These are phyloP conservation scores for Pleurotus ostreatus DNA, from an alignment of 768 basidiomycete species.

Conservation along the genomic window DNA sequence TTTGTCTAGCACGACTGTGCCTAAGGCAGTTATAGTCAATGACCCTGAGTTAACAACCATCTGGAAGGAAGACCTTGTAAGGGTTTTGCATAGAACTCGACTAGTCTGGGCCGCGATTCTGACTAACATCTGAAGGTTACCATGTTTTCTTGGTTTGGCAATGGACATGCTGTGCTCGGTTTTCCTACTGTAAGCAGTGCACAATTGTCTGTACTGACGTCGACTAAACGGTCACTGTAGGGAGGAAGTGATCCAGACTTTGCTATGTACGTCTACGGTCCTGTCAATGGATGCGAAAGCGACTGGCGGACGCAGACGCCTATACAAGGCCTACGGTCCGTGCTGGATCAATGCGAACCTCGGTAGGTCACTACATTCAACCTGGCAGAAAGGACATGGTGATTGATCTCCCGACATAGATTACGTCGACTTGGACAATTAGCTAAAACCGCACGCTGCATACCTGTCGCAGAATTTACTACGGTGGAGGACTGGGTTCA, in stretches of 20 bases:
- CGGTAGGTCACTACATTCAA: constrained; percentile 23
- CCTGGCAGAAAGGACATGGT: no score
- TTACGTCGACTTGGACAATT: constrained; percentile 33
- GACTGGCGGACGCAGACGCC: constrained; percentile 26
- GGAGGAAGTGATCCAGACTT: constrained; percentile 29
- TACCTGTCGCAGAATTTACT: constrained; percentile 33
- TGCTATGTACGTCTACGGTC: constrained; percentile 25
- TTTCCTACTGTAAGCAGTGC: constrained; percentile 25
- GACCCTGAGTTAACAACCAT: constrained; percentile 36
- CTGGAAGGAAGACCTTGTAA: constrained; percentile 21
- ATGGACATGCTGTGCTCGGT: constrained; percentile 22
- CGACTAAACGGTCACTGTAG: constrained; percentile 19
- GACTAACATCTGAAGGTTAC: constrained; percentile 16
- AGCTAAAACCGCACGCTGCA: constrained; percentile 26
- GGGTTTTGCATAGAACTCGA: not conserved
- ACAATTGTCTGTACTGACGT: not conserved
- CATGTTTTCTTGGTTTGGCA: constrained; percentile 33
- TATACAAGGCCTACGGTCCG: constrained; percentile 23
- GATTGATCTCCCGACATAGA: constrained; percentile 15
- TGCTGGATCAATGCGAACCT: constrained; percentile 29
- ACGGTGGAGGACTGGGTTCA: constrained; percentile 53
- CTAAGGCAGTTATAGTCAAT: constrained; percentile 31
- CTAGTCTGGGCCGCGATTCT: not conserved
- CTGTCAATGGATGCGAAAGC: constrained; percentile 23
- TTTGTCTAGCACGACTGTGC: constrained; percentile 32